Conservation (phyloP, 2,329 filamentous ascomycete genomes). For the Sporothrix brasiliensis region DNA sequence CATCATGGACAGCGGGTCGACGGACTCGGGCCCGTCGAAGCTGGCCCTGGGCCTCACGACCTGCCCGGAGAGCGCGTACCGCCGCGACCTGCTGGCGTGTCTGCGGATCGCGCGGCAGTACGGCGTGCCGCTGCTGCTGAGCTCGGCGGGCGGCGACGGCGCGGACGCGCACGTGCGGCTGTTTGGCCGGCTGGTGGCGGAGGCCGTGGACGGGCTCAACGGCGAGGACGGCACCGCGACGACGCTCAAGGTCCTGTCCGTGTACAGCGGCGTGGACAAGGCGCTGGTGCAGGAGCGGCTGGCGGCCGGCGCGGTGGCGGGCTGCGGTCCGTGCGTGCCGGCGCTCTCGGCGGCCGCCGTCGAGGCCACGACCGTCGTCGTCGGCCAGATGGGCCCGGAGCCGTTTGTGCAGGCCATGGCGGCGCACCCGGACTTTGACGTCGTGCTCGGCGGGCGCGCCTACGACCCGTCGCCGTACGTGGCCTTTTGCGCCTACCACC, state of each 20-base stretch:
- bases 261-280: conserved; percentile 2
- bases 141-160: conserved; percentile 49
- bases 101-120: conserved; percentile 41
- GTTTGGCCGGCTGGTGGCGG: conserved; percentile 7
- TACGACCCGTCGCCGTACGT: conserved; percentile 49
- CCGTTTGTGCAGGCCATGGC: conserved; percentile 32
- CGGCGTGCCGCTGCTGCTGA: conserved; percentile 42
- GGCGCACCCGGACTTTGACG: conserved; percentile 47
- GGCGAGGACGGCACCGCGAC: not conserved
- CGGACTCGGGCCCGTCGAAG: conserved; percentile 38
- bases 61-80: conserved; percentile 47
- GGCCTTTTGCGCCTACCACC: conserved; percentile 41
- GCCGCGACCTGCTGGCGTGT: conserved; percentile 47
- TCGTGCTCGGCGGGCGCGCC: conserved; percentile 53
- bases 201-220: not conserved
- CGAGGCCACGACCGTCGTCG: not conserved
- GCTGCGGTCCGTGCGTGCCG: conserved; percentile 17
- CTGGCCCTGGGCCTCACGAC: conserved; percentile 48
- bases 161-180: conserved; percentile 43
- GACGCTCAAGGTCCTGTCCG: conserved; percentile 3
- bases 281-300: conserved; percentile 2
- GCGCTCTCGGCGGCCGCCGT: not conserved
- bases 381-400: conserved; percentile 40
- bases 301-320: not conserved
- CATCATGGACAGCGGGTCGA: conserved; percentile 39